Conservation (phyloP, 225 moss, liverwort and hornwort genomes). For the Marchantia paleacea region DNA sequence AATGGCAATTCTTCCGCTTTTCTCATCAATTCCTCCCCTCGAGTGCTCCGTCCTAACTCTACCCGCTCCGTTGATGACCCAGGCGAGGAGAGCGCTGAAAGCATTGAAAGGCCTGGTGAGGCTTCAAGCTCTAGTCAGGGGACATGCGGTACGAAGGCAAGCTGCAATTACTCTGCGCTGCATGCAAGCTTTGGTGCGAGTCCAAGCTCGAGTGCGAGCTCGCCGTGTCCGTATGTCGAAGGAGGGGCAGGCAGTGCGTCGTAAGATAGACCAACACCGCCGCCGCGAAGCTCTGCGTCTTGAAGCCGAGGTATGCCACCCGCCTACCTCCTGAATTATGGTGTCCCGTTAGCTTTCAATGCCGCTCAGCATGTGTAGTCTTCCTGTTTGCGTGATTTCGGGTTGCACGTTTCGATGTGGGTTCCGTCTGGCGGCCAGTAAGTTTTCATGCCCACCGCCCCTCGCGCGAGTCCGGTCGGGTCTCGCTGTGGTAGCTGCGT, state of each 20-base stretch:
- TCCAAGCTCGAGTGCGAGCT: constrained; percentile 84
- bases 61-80: background rate
- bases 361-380: background rate
- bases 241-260: constrained; percentile 73
- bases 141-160: constrained; percentile 77
- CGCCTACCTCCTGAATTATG: background rate
- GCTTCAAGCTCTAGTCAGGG: constrained; percentile 77
- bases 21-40: background rate
- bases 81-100: constrained; percentile 85
- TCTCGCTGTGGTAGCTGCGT: background rate
- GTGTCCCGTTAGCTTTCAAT: background rate
- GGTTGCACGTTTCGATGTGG: background rate
- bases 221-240: constrained; percentile 71
- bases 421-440: too few species aligned
- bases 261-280: constrained; percentile 56
- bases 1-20: background rate
- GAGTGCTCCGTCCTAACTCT: background rate
- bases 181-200: constrained; percentile 88
- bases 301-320: constrained; percentile 57
- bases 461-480: background rate
- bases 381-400: background rate
- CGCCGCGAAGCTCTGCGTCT: constrained; percentile 57
- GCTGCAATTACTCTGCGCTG: constrained; percentile 78
- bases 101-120: constrained; percentile 76
- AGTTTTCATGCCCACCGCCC: background rate